Percentiles rank a stretch among this genome's conserved stretches.
Conservation (phyloP, 352 stramenopile species). For the Phytophthora nicotianae region DNA sequence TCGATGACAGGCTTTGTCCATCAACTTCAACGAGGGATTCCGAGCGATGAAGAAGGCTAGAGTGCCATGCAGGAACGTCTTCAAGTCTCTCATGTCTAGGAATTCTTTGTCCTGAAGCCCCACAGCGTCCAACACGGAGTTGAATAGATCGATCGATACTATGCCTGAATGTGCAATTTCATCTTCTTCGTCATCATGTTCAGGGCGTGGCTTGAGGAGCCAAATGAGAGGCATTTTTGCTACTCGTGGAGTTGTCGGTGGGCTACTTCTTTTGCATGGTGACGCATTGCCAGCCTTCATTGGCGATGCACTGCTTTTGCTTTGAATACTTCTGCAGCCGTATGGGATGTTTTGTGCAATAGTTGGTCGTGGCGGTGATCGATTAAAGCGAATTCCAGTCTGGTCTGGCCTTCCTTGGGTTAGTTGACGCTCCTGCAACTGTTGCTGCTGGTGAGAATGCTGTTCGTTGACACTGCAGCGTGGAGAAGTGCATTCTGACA, state of each 20-base stretch:
- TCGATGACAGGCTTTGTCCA: constrained; percentile 68
- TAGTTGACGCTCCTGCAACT: constrained; percentile 17
- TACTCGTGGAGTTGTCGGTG: constrained; percentile 15
- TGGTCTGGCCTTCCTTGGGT: constrained; percentile 9
- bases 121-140: constrained; percentile 41
- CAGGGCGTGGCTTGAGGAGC: constrained; percentile 25
- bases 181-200: constrained; percentile 12
- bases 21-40: constrained; percentile 54
- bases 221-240: constrained; percentile 32
- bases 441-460: constrained; percentile 11
- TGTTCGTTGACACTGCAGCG: constrained; percentile 30
- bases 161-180: constrained; percentile 2
- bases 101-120: constrained; percentile 50
- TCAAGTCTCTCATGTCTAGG: constrained; percentile 48
- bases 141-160: constrained; percentile 52
- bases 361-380: constrained; percentile 28
- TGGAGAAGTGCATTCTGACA: constrained; percentile 25
- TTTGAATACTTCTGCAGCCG: constrained; percentile 20
- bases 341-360: constrained; percentile 23
- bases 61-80: constrained; percentile 54
- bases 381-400: constrained; percentile 28
- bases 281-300: constrained; percentile 12
- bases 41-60: constrained; percentile 60
- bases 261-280: constrained; percentile 13
- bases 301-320: constrained; percentile 15